Evolutionary conservation across 179 eudicot species (phyloP), one percentile per base, ranked within the genome.

Genomic region (Silene coronaria): DNA sequence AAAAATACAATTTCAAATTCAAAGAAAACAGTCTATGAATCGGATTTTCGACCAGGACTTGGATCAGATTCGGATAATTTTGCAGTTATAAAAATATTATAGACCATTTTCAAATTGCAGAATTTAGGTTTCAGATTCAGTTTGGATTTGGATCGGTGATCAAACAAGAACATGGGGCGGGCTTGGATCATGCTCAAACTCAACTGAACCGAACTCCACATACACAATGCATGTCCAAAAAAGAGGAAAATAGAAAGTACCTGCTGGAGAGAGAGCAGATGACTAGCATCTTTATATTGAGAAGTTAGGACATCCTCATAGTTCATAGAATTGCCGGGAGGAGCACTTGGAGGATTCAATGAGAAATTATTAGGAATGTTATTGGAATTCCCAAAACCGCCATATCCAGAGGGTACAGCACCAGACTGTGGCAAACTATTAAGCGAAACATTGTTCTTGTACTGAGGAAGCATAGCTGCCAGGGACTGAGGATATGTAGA

Each of bases 361-460:
- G 87, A 83, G 76, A 86, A 91, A 76, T 91, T 91, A 46, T 90
- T 89, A 1, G 96, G 95, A 62, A 88, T 74, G 73, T 78, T 83
- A 42, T 83, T 84, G 21, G 97, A 85, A 82, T 82, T 92, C 77
- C 97, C 97, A 84, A 89, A 88, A 42, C 78, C 89, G 64, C 97
- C 93, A 74, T 90, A 94, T 27, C 91, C 98, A n/a, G 98, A 86
- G 72, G 97, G 81, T 74, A 88, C 86, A 77, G 89, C 81, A 70
- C 89, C 90, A 74, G 97, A 88, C 80, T 91, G 97, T 64, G 97
- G 93, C 83, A 92, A 81, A 76, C 90, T 95, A 82, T 87, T 89
- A 26, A 79, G 89, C 11, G 97, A 86, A 21, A 85, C 86, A 30
- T 80, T 95, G 75, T 87, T 96, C 51, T 93, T 96, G 74, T 89